phyloP scores from a whole-genome alignment of 2,329 filamentous ascomycete genomes.

The Thelonectria rubi region DNA sequence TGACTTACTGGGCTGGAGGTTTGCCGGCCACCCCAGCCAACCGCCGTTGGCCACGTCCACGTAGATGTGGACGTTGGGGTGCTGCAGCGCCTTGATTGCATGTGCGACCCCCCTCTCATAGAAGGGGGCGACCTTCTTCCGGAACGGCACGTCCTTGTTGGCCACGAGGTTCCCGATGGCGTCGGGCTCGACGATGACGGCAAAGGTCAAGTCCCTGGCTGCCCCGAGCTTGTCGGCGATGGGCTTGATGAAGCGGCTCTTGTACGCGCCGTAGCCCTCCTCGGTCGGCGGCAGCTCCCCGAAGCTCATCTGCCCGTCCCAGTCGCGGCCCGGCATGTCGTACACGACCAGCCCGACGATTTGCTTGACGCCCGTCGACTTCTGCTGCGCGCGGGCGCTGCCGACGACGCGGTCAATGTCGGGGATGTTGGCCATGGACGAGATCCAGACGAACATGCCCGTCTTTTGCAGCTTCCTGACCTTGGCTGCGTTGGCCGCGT shows the following conservation, averaged over 20 bases:
- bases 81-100: slow-evolving; percentile 19
- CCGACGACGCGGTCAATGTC: slow-evolving; percentile 17
- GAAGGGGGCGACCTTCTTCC: neutral
- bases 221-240: slow-evolving; percentile 8
- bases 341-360: slow-evolving; percentile 20
- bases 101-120: slow-evolving; percentile 13
- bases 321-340: slow-evolving; percentile 21
- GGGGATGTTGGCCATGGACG: slow-evolving; percentile 2
- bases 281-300: slow-evolving; percentile 9
- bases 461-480: slow-evolving; percentile 11
- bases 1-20: slow-evolving; percentile 16
- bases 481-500: slow-evolving; percentile 14
- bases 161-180: slow-evolving; percentile 20
- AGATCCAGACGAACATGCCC: slow-evolving; percentile 23
- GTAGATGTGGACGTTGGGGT: slow-evolving; percentile 12
- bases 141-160: neutral
- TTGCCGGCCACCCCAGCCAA: slow-evolving; percentile 15
- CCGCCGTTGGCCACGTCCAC: slow-evolving; percentile 17
- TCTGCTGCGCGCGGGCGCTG: slow-evolving; percentile 8
- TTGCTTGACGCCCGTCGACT: slow-evolving; percentile 1
- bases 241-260: slow-evolving; percentile 12
- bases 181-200: slow-evolving; percentile 19
- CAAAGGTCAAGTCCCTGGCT: slow-evolving; percentile 8
- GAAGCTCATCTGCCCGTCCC: slow-evolving; percentile 1
- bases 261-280: slow-evolving; percentile 4